A percentile compares a stretch with the other conserved stretches of the same genome.
Conservation (phyloP, 2,329 filamentous ascomycete species). For the Gnomoniopsis smithogilvyi region DNA sequence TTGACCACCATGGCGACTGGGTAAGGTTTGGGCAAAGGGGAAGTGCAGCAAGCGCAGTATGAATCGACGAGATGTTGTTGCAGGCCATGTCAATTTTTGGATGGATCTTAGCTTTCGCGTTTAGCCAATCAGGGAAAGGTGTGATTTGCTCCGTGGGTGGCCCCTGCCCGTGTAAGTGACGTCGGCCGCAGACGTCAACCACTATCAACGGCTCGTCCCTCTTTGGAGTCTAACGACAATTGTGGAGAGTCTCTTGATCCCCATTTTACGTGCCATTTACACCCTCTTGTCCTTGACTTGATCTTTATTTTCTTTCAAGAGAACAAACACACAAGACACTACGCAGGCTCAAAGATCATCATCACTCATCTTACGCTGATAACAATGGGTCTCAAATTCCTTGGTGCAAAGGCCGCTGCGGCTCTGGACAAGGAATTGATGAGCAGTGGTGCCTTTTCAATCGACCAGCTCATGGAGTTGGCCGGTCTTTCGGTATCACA, state of each 20-base stretch:
- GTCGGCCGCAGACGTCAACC: neutral
- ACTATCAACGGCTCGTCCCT: neutral
- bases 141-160: neutral
- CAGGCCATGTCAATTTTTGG: constrained; percentile 10
- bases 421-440: constrained; percentile 93
- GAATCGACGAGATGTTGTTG: neutral
- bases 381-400: constrained; percentile 54
- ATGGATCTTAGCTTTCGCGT: constrained; percentile 11
- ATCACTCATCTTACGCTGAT: neutral
- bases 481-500: constrained; percentile 92
- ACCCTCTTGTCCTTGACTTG: neutral
- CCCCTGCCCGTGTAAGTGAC: neutral
- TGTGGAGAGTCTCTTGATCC: neutral
- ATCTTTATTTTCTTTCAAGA: no score
- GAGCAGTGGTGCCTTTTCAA: constrained; percentile 80
- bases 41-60: neutral
- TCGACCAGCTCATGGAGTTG: constrained; percentile 97
- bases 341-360: neutral
- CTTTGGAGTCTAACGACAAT: neutral
- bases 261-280: neutral
- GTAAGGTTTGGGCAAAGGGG: neutral
- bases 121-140: neutral
- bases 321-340: no score
- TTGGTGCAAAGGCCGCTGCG: constrained; percentile 82
- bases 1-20: constrained; percentile 75